Evolutionary conservation across 495 filamentous ascomycete genomes (phyloP).

Genomic region (Penicillium coprophilum): DNA sequence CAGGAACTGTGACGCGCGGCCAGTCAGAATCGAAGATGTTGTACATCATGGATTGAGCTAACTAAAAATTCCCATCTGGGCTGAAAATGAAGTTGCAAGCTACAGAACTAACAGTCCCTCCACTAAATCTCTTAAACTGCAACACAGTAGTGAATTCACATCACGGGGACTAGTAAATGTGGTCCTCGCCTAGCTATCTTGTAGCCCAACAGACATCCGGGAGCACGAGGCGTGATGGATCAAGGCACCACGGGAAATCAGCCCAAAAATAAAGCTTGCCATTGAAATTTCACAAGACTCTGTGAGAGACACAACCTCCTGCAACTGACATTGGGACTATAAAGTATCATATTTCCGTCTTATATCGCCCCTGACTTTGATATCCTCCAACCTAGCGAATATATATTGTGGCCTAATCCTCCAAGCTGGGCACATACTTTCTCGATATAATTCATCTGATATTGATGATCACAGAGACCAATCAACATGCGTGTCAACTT

Average conservation of each 20-base stretch:
- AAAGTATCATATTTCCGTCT: constrained; percentile 10
- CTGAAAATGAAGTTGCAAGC: constrained; percentile 12
- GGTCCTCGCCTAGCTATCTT: constrained; percentile 12
- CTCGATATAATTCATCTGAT: not conserved
- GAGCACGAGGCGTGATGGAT: constrained; percentile 22
- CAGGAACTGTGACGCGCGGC: constrained; percentile 32
- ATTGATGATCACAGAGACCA: not conserved
- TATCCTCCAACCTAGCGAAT: constrained; percentile 9
- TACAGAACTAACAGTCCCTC: constrained; percentile 5
- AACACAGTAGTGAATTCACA: not conserved
- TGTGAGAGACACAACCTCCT: not conserved
- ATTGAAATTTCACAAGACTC: constrained; percentile 4
- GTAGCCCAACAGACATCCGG: constrained; percentile 19
- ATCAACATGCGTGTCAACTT: constrained; percentile 22
- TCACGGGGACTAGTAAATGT: constrained; percentile 4
- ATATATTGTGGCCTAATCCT: not conserved
- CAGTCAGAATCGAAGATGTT: constrained; percentile 15
- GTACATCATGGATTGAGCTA: constrained; percentile 19
- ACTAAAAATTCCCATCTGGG: constrained; percentile 16
- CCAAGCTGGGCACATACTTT: not conserved
- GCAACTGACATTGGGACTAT: constrained; percentile 7
- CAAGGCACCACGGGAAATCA: constrained; percentile 15
- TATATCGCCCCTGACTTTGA: not conserved
- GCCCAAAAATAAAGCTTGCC: constrained; percentile 19
- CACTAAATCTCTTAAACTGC: not conserved